Base-by-base conservation (phyloP, 2,329 filamentous ascomycete species). In the Ascochyta lentis region DNA sequence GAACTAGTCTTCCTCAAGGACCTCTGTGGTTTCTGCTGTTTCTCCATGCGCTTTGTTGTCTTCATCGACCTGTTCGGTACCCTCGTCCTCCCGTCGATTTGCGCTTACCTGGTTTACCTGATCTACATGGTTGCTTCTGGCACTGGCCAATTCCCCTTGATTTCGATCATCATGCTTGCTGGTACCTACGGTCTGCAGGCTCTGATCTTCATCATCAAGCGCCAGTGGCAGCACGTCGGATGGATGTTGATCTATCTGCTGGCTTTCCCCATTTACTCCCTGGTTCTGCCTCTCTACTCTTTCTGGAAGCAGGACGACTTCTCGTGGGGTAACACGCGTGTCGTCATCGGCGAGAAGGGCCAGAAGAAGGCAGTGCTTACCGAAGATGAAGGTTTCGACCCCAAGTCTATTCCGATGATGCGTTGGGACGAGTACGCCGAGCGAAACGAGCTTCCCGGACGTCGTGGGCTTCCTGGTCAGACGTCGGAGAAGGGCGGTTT, bases 261-360 rank as follows among this genome's bases (percentile, higher is more conserved):
- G n/a, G 95, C 95, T 3, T 97, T 90, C 81, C 95, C 95, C 0
- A 90, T 99, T 66, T 97, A 94, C 81, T 95, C 89, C 4, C 91
- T 99, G 68, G 74, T 96, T 60, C 84, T 99, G 12, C 95, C 95
- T 0, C 80, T 99, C 61, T 99, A 98, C 81, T 96, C 94, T 0
- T 99, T 99, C 88, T 99, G 95, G 95, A 96, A 97, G 78, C 93
- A 97, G 77, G 95, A 99, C 78, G 94, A 99, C 79, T 99, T 99
- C 83, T 89, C 89, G 2, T 99, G 95, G 95, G 95, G 95, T 83
- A 98, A 95, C 80, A 99, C 95, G 1, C 92, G 95, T 85, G 87
- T 99, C 63, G 95, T 99, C 65, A 90, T 98, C 64, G 94, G 92
- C 56, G 95, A 99, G 76, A 92, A 94, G 76, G 94, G 93, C 60